These are phyloP conservation scores for Ogataea allantospora DNA, from an alignment of 805 yeast species.

Conservation along the genomic window DNA sequence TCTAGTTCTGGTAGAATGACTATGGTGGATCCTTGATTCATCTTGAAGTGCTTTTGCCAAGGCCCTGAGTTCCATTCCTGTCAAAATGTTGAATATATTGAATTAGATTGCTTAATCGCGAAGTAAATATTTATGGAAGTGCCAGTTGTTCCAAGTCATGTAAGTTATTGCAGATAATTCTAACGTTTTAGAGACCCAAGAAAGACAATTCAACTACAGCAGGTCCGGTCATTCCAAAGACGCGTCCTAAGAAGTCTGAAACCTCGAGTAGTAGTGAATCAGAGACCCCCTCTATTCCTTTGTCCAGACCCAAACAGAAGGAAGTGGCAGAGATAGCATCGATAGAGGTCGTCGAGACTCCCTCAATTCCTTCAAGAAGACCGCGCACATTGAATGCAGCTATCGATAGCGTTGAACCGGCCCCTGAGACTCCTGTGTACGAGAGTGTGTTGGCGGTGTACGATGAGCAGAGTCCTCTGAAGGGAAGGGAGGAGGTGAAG, in stretches of 20 bases:
- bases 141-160: slow-evolving; percentile 25
- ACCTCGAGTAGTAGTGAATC: neutral
- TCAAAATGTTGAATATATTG: slow-evolving; percentile 5
- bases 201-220: slow-evolving; percentile 1
- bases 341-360: neutral
- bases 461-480: too few species aligned
- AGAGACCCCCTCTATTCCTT: slow-evolving; percentile 19
- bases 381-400: slow-evolving; percentile 12
- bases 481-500: slow-evolving; percentile 8
- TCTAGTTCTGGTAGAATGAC: neutral
- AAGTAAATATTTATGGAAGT: slow-evolving; percentile 17
- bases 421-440: slow-evolving; percentile 17
- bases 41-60: neutral
- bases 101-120: slow-evolving; percentile 8
- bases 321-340: neutral
- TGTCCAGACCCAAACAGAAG: slow-evolving; percentile 15
- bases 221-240: slow-evolving; percentile 2
- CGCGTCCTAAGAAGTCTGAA: slow-evolving; percentile 8
- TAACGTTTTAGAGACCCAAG: slow-evolving; percentile 8
- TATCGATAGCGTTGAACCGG: slow-evolving; percentile 3
- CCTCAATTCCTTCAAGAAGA: slow-evolving; percentile 21
- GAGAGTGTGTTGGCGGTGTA: slow-evolving; percentile 19
- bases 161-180: slow-evolving; percentile 12
- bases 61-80: neutral
- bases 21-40: too few species aligned